Conservation (phyloP, 345 rosid genomes). For the Hibiscus syriacus region DNA sequence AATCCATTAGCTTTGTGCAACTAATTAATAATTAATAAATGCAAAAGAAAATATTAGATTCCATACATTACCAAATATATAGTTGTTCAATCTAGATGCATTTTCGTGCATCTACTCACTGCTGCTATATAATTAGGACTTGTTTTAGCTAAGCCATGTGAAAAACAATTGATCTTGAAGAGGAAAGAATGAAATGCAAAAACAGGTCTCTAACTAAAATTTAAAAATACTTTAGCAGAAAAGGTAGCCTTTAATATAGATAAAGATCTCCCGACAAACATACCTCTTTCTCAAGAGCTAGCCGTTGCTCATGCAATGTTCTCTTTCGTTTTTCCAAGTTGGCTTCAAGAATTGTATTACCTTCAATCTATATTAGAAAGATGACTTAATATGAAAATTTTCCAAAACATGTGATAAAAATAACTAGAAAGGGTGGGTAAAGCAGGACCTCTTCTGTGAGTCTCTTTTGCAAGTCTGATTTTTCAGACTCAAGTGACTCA, state of each 20-base stretch:
- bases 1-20: too few relatives aligned
- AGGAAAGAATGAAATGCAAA: background rate
- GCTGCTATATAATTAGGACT: background rate
- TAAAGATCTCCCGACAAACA: background rate
- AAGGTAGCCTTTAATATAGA: background rate
- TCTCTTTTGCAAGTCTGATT: conserved; percentile 53
- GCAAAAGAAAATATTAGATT: too few relatives aligned
- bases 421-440: background rate
- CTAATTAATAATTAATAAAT: background rate
- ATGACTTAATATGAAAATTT: background rate
- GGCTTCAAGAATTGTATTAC: conserved; percentile 53
- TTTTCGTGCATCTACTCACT: too few relatives aligned
- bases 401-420: conserved; percentile 6
- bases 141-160: background rate
- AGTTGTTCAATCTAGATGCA: background rate
- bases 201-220: background rate
- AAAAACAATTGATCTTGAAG: background rate
- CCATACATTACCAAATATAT: background rate
- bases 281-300: conserved; percentile 77
- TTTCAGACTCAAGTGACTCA: conserved; percentile 58
- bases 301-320: conserved; percentile 53
- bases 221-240: background rate
- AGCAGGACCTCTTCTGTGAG: conserved; percentile 59
- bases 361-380: conserved; percentile 44
- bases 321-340: conserved; percentile 57